phyloP scores from a whole-genome alignment of 495 filamentous ascomycete genomes.

The Neurospora intermedia region DNA sequence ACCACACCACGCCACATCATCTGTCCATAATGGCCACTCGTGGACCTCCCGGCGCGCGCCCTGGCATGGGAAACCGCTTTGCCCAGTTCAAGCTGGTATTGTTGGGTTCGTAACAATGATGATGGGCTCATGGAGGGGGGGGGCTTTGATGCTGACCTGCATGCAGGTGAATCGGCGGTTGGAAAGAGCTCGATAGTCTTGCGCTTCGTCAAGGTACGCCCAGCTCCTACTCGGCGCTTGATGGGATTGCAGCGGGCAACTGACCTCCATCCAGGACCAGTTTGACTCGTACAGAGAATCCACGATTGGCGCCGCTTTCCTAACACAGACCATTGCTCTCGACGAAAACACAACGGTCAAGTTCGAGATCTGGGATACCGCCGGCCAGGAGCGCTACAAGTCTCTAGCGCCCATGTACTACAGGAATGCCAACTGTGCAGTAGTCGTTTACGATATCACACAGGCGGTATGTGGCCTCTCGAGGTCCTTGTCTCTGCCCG shows the following conservation, averaged over 20 bases:
- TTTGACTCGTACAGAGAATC: conserved; percentile 99
- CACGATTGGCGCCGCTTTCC: conserved; percentile 96
- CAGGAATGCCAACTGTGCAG: conserved; percentile 95
- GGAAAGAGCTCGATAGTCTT: conserved; percentile 99
- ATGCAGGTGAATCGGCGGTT: conserved; percentile 87
- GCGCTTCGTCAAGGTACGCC: conserved; percentile 87
- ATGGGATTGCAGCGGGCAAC: background rate
- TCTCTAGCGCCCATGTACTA: conserved; percentile 99
- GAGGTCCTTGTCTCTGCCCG: background rate
- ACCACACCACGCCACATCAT: conserved; percentile 8
- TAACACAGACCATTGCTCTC: conserved; percentile 95
- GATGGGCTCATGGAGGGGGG: background rate
- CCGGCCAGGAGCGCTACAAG: conserved; percentile 96
- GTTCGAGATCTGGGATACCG: conserved; percentile 99
- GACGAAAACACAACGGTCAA: conserved; percentile 98
- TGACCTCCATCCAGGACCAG: conserved; percentile 63
- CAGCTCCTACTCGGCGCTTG: background rate
- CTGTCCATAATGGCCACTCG: conserved; percentile 61
- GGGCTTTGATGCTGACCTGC: conserved; percentile 29
- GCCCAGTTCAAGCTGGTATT: conserved; percentile 98
- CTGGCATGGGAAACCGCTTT: conserved; percentile 60
- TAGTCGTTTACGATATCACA: conserved; percentile 98
- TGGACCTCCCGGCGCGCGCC: conserved; percentile 61
- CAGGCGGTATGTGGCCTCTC: conserved; percentile 64
- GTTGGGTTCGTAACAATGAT: conserved; percentile 47